Evolutionary conservation across 2,329 filamentous ascomycete species (phyloP).

Genomic region (Scedosporium boydii): DNA sequence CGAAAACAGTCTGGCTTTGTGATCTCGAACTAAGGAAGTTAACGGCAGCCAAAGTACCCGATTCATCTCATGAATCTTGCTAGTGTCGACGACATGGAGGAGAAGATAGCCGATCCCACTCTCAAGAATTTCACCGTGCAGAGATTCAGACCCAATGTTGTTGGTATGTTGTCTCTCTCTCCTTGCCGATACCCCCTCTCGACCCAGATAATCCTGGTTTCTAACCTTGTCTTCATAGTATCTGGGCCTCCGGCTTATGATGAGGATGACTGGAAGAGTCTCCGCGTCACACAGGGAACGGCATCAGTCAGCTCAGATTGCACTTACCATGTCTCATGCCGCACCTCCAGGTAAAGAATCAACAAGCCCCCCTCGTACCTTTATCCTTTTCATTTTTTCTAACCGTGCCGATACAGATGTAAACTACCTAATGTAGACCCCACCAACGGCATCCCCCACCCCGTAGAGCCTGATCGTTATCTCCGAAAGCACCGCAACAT

Average conservation of each 20-base stretch:
- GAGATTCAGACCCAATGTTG: constrained; percentile 64
- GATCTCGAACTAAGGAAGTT: background rate
- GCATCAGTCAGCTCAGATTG: constrained; percentile 33
- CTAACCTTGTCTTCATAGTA: constrained; percentile 26
- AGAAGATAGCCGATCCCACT: constrained; percentile 39
- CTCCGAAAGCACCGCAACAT: constrained; percentile 49
- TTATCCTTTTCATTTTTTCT: background rate
- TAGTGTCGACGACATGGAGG: constrained; percentile 52
- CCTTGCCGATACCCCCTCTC: background rate
- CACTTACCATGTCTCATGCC: constrained; percentile 9
- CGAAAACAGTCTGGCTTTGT: background rate
- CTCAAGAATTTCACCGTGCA: constrained; percentile 46
- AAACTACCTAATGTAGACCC: constrained; percentile 64
- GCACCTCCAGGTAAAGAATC: constrained; percentile 1
- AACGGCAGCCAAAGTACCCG: constrained; percentile 40
- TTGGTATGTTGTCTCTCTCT: constrained; percentile 34
- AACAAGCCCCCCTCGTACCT: background rate
- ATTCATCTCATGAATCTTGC: constrained; percentile 58
- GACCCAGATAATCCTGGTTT: background rate
- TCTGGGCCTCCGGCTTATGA: constrained; percentile 54
- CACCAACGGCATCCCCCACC: constrained; percentile 45
- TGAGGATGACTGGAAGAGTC: constrained; percentile 42
- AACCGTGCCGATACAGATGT: constrained; percentile 32
- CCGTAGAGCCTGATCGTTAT: constrained; percentile 46
- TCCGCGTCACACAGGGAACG: constrained; percentile 40